phyloP scores from a whole-genome alignment of 257 asterid genomes.

The Petunia secreta region DNA sequence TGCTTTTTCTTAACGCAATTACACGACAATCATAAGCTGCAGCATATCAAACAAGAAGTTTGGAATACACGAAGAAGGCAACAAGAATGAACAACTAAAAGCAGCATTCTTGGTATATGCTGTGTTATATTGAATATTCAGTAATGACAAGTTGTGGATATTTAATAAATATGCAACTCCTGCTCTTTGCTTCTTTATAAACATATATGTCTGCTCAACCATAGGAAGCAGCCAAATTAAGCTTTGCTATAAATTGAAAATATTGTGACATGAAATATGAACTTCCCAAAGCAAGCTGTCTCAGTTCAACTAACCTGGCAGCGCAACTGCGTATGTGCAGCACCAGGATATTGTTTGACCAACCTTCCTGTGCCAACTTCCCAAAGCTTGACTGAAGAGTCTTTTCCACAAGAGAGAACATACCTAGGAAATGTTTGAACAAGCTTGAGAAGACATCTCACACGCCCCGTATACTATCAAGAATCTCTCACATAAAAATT shows the following conservation, averaged over 20 bases:
- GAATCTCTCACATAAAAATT: constrained; percentile 1
- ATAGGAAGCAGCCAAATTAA: constrained; percentile 11
- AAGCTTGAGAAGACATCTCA: constrained; percentile 8
- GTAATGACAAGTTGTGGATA: not conserved
- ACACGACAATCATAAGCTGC: not conserved
- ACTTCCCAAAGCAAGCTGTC: constrained; percentile 25
- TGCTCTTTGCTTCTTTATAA: not conserved
- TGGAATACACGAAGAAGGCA: not conserved
- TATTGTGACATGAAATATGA: constrained; percentile 6
- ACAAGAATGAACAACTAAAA: constrained; percentile 16
- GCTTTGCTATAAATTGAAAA: not conserved
- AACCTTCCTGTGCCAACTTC: constrained; percentile 74
- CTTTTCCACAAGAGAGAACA: constrained; percentile 77
- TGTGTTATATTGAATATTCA: not conserved
- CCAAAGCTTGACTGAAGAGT: constrained; percentile 83
- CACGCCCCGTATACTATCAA: not conserved
- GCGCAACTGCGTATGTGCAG: constrained; percentile 58
- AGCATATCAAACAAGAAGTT: not conserved
- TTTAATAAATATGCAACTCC: constrained; percentile 21
- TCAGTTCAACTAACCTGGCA: constrained; percentile 60
- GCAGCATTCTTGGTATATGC: not conserved
- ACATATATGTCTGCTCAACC: not conserved
- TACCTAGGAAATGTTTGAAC: constrained; percentile 48
- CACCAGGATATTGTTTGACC: constrained; percentile 73
- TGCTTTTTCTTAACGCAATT: not conserved